Evolutionary conservation across 2,329 filamentous ascomycete genomes (phyloP), one percentile per base, ranked within the genome.

Genomic region (Penicillium concentricum): DNA sequence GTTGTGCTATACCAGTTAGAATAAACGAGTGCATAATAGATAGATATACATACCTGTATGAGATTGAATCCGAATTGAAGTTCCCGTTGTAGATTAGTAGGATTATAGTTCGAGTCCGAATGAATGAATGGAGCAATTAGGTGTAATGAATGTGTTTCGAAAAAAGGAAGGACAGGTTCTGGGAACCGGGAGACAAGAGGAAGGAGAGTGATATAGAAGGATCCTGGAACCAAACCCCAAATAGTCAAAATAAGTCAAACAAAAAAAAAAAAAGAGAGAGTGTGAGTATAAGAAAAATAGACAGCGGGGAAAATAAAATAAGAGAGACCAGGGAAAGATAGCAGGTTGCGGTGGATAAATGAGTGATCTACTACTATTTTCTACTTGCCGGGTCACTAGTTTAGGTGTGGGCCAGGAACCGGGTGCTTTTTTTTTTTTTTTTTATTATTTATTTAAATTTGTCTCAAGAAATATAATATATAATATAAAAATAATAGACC

Each of bases 101-200:
- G 43, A 34, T 45, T 44, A 45, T 32, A 51, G 44, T 20, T 34
- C 38, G 5, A 39, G 51, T 55, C 28, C 28, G 58, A 60, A 54
- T 60, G 63, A 74, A 68, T 65, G 73, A 75, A 68, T 69, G 72
- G 72, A 68, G 54, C 35, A 43, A 58, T 60, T 66, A 69, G 68
- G 62, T 64, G 58, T 73, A 67, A 52, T 26, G 54, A 42, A 47
- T 30, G 46, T 51, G 57, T 47, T 44, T 50, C 49, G 32, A 51
- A 50, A 63, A 24, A 72, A 71, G 61, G 71, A 74, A 73, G 65
- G 72, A 72, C 68, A 73, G 70, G 72, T 67, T 63, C 67, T 66
- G 61, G 65, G 66, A 67, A 64, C 65, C 66, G 67, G 68, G 55
- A 48, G 56, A 58, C 50, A 41, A 59, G 58, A 60, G 61, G 60